Evolutionary conservation across 2,329 filamentous ascomycete genomes (phyloP).

Genomic region (Gliomastix tumulicola): DNA sequence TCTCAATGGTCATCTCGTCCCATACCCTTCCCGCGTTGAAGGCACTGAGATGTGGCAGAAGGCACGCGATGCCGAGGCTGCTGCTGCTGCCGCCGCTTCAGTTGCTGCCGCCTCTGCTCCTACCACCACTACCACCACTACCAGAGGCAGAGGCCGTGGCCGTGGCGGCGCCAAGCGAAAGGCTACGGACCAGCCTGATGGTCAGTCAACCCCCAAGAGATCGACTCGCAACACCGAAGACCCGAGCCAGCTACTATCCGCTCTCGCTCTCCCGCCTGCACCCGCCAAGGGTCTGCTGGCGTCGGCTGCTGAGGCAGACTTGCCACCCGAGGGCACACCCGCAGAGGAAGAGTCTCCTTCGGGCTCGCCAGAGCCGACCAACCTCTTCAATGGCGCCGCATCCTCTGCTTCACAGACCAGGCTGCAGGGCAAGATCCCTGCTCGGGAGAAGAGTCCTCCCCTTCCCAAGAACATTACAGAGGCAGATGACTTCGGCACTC

Average conservation of each 20-base stretch:
- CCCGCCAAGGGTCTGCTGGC: slow-evolving; percentile 30
- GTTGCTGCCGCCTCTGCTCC: slow-evolving; percentile 18
- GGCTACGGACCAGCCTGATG: slow-evolving; percentile 40
- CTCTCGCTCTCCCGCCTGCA: slow-evolving; percentile 19
- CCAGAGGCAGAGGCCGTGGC: slow-evolving; percentile 22
- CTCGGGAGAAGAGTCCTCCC: slow-evolving; percentile 28
- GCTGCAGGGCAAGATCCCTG: slow-evolving; percentile 17
- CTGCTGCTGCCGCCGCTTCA: slow-evolving; percentile 19
- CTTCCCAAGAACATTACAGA: slow-evolving; percentile 32
- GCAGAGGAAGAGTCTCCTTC: slow-evolving; percentile 24
- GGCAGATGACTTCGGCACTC: slow-evolving; percentile 45
- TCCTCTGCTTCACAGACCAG: slow-evolving; percentile 14
- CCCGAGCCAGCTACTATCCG: slow-evolving; percentile 11
- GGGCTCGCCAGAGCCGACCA: slow-evolving; percentile 24
- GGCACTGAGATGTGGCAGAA: slow-evolving; percentile 34
- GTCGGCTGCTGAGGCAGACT: slow-evolving; percentile 26
- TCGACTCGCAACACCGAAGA: slow-evolving; percentile 26
- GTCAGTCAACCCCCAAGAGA: slow-evolving; percentile 42
- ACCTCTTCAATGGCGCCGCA: too few relatives aligned
- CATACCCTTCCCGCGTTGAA: slow-evolving; percentile 33
- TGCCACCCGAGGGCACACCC: slow-evolving; percentile 23
- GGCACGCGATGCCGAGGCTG: slow-evolving; percentile 26
- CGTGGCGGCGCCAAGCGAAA: slow-evolving; percentile 38
- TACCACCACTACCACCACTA: slow-evolving; percentile 13
- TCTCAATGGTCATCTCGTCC: slow-evolving; percentile 33